Evolutionary conservation across 148 eudicot species (phyloP).

Genomic region (Salicornia ramosissima): DNA sequence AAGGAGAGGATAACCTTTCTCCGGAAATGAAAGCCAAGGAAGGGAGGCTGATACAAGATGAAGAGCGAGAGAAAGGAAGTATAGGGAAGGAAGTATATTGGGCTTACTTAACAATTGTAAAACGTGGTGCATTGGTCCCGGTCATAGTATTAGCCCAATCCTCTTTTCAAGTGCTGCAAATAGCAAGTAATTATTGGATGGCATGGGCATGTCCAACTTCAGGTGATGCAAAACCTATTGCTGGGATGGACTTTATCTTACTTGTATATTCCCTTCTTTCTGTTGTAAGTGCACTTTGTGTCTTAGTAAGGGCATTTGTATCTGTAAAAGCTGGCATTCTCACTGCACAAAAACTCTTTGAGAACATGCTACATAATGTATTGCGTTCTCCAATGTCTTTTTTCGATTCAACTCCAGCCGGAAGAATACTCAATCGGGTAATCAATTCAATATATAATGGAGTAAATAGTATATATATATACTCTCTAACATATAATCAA

Average conservation of each 20-base stretch:
- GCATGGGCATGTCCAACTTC: conserved; percentile 90
- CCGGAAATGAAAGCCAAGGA: conserved; percentile 56
- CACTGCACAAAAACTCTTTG: conserved; percentile 78
- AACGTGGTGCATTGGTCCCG: conserved; percentile 72
- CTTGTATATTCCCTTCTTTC: conserved; percentile 69
- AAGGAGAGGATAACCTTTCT: conserved; percentile 48
- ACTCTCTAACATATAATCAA: neutral
- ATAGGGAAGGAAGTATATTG: conserved; percentile 86
- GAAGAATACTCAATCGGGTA: conserved; percentile 92
- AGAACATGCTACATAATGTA: conserved; percentile 59
- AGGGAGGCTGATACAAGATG: conserved; percentile 78
- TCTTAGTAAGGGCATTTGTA: conserved; percentile 57
- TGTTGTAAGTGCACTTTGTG: conserved; percentile 63
- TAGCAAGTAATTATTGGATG: conserved; percentile 96
- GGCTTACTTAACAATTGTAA: conserved; percentile 70
- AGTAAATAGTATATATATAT: no score
- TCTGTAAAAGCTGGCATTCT: conserved; percentile 60
- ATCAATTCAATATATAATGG: no score
- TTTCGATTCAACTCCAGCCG: conserved; percentile 93
- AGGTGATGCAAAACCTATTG: conserved; percentile 35
- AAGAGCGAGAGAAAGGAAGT: conserved; percentile 95
- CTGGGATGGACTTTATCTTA: conserved; percentile 55
- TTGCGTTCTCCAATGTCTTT: conserved; percentile 90
- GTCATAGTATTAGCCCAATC: conserved; percentile 70
- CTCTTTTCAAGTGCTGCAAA: conserved; percentile 75